These are phyloP conservation scores for Cubamyces sp. DNA, from an alignment of 768 basidiomycete species.

Conservation along the genomic window DNA sequence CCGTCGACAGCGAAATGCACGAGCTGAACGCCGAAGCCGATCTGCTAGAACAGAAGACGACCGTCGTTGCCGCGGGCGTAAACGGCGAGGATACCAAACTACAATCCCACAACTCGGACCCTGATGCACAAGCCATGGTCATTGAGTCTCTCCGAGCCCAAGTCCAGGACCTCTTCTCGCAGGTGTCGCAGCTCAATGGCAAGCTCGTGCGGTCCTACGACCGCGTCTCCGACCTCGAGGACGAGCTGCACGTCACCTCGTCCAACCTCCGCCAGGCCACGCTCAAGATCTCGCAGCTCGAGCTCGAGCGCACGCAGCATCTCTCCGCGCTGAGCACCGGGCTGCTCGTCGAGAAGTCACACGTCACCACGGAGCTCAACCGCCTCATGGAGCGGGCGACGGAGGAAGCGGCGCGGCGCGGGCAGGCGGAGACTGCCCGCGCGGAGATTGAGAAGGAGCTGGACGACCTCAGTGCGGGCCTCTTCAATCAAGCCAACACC, in stretches of 20 bases:
- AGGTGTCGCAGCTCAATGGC: slow-evolving; percentile 87
- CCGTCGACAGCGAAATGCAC: slow-evolving; percentile 30
- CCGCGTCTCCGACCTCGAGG: slow-evolving; percentile 90
- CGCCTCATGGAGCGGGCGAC: slow-evolving; percentile 94
- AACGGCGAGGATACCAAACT: slow-evolving; percentile 27
- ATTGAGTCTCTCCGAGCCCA: slow-evolving; percentile 81
- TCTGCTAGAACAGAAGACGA: slow-evolving; percentile 28
- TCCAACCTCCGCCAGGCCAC: slow-evolving; percentile 61
- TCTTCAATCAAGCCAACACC: slow-evolving; percentile 92
- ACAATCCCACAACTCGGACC: slow-evolving; percentile 34
- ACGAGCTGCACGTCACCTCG: slow-evolving; percentile 74
- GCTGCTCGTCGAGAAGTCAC: slow-evolving; percentile 85
- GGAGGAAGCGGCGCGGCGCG: slow-evolving; percentile 89
- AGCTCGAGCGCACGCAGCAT: slow-evolving; percentile 85
- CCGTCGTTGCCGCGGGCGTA: slow-evolving; percentile 17
- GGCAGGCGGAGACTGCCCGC: slow-evolving; percentile 86
- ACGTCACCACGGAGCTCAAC: slow-evolving; percentile 90
- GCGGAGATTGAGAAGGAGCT: slow-evolving; percentile 89
- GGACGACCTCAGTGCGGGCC: slow-evolving; percentile 87
- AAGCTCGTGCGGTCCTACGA: slow-evolving; percentile 95
- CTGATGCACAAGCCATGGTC: slow-evolving; percentile 81
- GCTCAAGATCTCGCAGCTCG: slow-evolving; percentile 75
- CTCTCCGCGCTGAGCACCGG: slow-evolving; percentile 90
- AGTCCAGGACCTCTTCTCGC: slow-evolving; percentile 84
- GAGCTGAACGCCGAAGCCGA: slow-evolving; percentile 30